These are phyloP conservation scores for Neurospora sp. DNA, from an alignment of 2,329 filamentous ascomycete genomes.

Conservation along the genomic window DNA sequence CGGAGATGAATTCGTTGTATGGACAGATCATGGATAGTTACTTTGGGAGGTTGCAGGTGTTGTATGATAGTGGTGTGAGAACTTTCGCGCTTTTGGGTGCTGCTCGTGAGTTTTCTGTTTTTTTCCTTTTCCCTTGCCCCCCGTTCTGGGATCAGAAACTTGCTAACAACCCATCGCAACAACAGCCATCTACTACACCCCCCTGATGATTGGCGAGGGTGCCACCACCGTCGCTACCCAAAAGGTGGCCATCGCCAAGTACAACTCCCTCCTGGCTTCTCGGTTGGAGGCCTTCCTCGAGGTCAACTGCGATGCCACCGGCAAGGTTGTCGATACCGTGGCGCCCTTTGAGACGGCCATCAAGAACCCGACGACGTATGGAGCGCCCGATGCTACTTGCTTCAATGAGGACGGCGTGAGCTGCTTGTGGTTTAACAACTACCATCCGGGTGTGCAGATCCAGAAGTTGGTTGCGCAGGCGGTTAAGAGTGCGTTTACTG, in stretches of 20 bases:
- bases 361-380: slow-evolving; percentile 30
- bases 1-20: slow-evolving; percentile 18
- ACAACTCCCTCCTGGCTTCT: slow-evolving; percentile 26
- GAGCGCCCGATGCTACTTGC: slow-evolving; percentile 32
- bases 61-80: slow-evolving; percentile 37
- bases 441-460: slow-evolving; percentile 32
- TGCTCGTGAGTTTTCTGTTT: slow-evolving; percentile 23
- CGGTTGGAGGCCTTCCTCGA: slow-evolving; percentile 24
- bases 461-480: slow-evolving; percentile 29
- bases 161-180: not conserved
- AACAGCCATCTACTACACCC: slow-evolving; percentile 31
- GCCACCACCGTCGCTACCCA: slow-evolving; percentile 21
- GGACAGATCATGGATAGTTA: slow-evolving; percentile 33
- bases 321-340: slow-evolving; percentile 30
- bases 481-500: slow-evolving; percentile 24
- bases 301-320: slow-evolving; percentile 24
- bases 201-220: slow-evolving; percentile 21
- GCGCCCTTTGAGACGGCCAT: slow-evolving; percentile 32
- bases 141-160: not conserved
- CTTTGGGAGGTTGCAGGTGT: slow-evolving; percentile 29
- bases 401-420: slow-evolving; percentile 30
- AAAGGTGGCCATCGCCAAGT: slow-evolving; percentile 25
- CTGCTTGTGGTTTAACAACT: slow-evolving; percentile 37
- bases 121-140: too few species aligned
- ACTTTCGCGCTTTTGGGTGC: slow-evolving; percentile 38